A percentile compares a stretch with the other conserved stretches of the same genome.
These are phyloP conservation scores for Colletotrichum viniferum DNA, from an alignment of 2,329 filamentous ascomycete genomes.

Conservation along the genomic window DNA sequence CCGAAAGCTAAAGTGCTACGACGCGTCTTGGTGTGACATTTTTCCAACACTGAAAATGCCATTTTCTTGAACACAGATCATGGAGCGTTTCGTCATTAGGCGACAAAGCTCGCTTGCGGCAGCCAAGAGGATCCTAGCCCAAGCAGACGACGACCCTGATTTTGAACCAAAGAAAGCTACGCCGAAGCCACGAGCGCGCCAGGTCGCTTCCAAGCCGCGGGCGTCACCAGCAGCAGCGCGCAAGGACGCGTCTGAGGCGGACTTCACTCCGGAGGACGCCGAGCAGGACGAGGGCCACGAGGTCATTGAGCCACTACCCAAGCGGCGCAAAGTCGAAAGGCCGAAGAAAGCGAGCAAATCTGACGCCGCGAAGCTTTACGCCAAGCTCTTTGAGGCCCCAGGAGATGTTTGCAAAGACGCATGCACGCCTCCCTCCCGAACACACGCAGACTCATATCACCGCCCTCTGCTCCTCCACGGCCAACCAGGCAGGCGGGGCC, in stretches of 20 bases:
- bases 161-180: background rate
- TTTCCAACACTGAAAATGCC: background rate
- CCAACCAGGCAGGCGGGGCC: constrained; percentile 28
- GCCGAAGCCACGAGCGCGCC: background rate
- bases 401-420: background rate
- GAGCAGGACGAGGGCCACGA: background rate
- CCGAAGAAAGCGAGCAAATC: background rate
- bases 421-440: background rate
- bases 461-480: constrained; percentile 52
- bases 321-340: constrained; percentile 6
- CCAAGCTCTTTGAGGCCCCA: background rate
- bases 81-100: constrained; percentile 1
- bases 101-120: constrained; percentile 21
- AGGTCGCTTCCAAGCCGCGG: background rate
- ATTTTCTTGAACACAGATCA: background rate
- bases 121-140: constrained; percentile 5
- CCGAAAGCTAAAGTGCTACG: background rate
- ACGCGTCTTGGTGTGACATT: background rate
- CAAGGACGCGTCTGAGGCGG: constrained; percentile 16
- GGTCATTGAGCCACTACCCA: background rate
- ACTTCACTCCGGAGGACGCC: background rate
- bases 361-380: background rate
- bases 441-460: constrained; percentile 45
- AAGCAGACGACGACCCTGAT: constrained; percentile 9
- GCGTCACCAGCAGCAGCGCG: background rate